phyloP scores from a whole-genome alignment of 164 flowering plant species.

The Nymphaea colorata region DNA sequence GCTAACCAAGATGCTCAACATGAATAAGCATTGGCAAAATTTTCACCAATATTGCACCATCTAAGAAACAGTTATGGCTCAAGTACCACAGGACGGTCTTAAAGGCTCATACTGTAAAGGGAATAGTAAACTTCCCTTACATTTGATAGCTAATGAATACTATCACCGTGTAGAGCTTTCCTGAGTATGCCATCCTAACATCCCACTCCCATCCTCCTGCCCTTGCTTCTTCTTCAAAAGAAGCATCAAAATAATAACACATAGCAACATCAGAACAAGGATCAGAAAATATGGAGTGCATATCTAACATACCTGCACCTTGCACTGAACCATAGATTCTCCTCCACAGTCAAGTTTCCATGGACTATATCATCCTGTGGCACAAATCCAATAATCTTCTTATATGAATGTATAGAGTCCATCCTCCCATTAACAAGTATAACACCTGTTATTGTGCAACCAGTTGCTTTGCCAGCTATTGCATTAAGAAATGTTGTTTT shows the following conservation, averaged over 20 bases:
- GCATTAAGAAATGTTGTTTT: slow-evolving; percentile 99
- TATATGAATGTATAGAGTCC: slow-evolving; percentile 75
- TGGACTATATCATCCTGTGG: slow-evolving; percentile 99
- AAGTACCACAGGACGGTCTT: too few relatives aligned
- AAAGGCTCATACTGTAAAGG: too few relatives aligned
- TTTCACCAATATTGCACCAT: too few relatives aligned
- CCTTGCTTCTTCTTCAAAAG: neutral
- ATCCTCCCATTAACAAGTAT: slow-evolving; percentile 75
- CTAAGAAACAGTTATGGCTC: too few relatives aligned
- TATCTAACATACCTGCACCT: slow-evolving; percentile 60
- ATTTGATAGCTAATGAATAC: too few relatives aligned
- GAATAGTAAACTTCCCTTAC: too few relatives aligned
- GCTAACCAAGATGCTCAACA: too few relatives aligned
- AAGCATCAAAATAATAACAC: neutral
- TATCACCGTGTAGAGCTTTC: too few relatives aligned
- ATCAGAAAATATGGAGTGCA: neutral
- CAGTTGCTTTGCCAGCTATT: slow-evolving; percentile 68
- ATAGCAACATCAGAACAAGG: neutral
- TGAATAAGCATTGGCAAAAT: too few relatives aligned
- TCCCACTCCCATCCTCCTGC: too few relatives aligned
- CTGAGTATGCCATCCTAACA: too few relatives aligned
- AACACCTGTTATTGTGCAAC: slow-evolving; percentile 54
- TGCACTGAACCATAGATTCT: slow-evolving; percentile 95
- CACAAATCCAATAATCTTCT: slow-evolving; percentile 88
- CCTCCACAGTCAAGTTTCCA: slow-evolving; percentile 96